These are phyloP conservation scores for Didymella pomorum DNA, from an alignment of 2,329 filamentous ascomycete species.

Conservation along the genomic window DNA sequence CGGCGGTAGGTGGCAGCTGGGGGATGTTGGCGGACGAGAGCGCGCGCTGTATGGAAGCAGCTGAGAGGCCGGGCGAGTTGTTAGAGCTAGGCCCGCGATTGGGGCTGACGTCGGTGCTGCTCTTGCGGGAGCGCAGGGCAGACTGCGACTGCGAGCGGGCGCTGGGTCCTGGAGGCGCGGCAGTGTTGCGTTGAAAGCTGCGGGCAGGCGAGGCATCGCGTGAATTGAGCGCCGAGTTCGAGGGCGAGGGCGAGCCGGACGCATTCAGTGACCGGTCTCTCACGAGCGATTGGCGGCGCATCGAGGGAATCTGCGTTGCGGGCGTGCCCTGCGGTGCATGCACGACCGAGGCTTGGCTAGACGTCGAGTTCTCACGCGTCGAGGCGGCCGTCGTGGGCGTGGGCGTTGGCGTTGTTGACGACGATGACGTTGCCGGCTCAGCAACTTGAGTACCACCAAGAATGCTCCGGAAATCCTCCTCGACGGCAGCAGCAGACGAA, in stretches of 20 bases:
- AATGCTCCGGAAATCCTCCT: conserved; percentile 48
- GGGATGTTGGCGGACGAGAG: conserved; percentile 74
- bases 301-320: conserved; percentile 19
- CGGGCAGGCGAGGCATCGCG: conserved; percentile 58
- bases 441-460: conserved; percentile 49
- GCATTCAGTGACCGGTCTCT: conserved; percentile 40
- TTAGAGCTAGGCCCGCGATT: conserved; percentile 48
- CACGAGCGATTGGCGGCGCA: conserved; percentile 38
- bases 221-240: conserved; percentile 56
- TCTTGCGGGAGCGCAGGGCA: conserved; percentile 53
- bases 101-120: conserved; percentile 55
- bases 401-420: conserved; percentile 25
- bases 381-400: conserved; percentile 17
- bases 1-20: conserved; percentile 65
- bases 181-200: conserved; percentile 37
- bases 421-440: conserved; percentile 43
- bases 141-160: conserved; percentile 33
- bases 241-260: conserved; percentile 49
- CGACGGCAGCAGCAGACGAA: conserved; percentile 22
- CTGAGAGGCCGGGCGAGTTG: conserved; percentile 62
- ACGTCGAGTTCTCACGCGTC: conserved; percentile 16
- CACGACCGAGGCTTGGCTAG: conserved; percentile 17
- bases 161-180: conserved; percentile 28
- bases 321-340: conserved; percentile 25
- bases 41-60: conserved; percentile 70